Evolutionary conservation across 140 eudicot genomes (phyloP).

Genomic region (Stevia rebaudiana): DNA sequence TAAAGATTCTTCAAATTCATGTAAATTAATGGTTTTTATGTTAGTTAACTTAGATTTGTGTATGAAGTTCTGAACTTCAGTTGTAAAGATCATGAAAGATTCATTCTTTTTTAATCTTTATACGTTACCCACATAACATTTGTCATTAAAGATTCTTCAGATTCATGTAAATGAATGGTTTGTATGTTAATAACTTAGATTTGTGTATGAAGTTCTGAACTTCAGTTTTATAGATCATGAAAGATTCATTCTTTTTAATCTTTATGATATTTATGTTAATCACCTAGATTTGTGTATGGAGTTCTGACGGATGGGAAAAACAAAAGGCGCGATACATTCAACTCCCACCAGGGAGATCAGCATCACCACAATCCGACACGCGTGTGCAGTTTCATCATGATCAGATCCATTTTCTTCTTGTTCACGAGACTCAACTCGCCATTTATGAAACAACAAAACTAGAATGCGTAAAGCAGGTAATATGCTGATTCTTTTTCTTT

Average conservation of each 20-base stretch:
- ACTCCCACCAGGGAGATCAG: constrained; percentile 64
- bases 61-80: constrained; percentile 65
- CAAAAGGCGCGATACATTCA: constrained; percentile 55
- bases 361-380: constrained; percentile 62
- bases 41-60: constrained; percentile 44
- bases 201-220: too few species aligned
- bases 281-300: constrained; percentile 78
- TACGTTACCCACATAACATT: not conserved
- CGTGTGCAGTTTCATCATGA: constrained; percentile 94
- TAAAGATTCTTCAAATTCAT: not conserved
- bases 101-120: not conserved
- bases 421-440: constrained; percentile 88
- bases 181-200: constrained; percentile 32
- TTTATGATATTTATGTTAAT: not conserved
- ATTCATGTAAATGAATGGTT: not conserved
- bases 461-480: constrained; percentile 80
- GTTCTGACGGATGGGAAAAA: constrained; percentile 84
- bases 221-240: too few species aligned
- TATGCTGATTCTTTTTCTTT: not conserved
- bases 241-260: too few species aligned
- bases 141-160: not conserved
- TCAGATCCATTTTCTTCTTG: constrained; percentile 74
- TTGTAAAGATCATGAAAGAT: constrained; percentile 23
- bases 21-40: not conserved
- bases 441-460: constrained; percentile 71